Percentiles rank a stretch among this genome's conserved stretches.
phyloP scores from a whole-genome alignment of 192 early-diverging fungal genomes.

The Umbelopsis ramanniana region DNA sequence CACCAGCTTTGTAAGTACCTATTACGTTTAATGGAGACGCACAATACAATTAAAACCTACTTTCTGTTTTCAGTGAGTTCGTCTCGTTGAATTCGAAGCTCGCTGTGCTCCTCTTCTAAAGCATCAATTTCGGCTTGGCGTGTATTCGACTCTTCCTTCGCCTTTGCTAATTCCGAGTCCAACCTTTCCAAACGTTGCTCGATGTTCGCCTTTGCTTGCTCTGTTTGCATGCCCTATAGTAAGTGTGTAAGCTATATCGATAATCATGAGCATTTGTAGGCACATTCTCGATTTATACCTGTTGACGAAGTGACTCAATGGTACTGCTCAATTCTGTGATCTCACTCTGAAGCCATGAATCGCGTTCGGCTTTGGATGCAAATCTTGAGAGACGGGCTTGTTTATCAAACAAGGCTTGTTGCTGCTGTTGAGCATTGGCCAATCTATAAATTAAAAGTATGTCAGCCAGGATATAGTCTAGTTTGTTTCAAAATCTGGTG shows the following conservation, averaged over 20 bases:
- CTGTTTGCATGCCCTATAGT: background rate
- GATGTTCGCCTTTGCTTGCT: conserved; percentile 11
- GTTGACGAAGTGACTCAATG: conserved; percentile 54
- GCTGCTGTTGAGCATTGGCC: conserved; percentile 67
- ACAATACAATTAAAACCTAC: conserved; percentile 42
- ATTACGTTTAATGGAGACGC: background rate
- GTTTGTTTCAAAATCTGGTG: background rate
- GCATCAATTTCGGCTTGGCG: conserved; percentile 48
- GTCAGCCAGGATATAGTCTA: background rate
- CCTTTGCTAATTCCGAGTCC: conserved; percentile 38
- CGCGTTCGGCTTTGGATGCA: conserved; percentile 71
- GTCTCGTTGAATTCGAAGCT: conserved; percentile 54
- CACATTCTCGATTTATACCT: conserved; percentile 39
- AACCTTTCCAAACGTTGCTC: conserved; percentile 34
- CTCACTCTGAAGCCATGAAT: conserved; percentile 75
- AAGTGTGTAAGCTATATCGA: background rate
- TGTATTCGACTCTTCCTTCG: conserved; percentile 42
- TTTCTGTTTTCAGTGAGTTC: conserved; percentile 71
- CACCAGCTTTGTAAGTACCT: background rate
- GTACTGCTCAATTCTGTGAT: conserved; percentile 66
- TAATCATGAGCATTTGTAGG: background rate
- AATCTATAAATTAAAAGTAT: conserved; percentile 44
- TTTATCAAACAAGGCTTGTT: conserved; percentile 80
- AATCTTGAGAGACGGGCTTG: conserved; percentile 87
- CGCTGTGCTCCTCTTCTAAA: conserved; percentile 43